phyloP scores from a whole-genome alignment of 495 filamentous ascomycete genomes.

The Lepidopterella palustris region DNA sequence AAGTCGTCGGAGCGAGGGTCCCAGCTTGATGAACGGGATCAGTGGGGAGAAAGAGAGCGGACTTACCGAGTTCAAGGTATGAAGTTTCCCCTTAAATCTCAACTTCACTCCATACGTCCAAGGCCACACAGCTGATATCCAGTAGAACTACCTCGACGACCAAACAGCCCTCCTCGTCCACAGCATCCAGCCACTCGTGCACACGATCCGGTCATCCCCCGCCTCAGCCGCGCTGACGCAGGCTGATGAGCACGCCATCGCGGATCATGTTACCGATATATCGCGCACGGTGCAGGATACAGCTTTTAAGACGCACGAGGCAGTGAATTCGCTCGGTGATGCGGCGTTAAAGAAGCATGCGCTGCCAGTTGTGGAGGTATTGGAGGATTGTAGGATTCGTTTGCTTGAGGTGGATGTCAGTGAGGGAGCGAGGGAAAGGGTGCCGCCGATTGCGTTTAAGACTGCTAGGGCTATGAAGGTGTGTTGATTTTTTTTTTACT shows the following conservation, averaged over 20 bases:
- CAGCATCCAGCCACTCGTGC: conserved; percentile 74
- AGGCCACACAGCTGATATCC: not conserved
- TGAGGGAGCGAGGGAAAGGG: conserved; percentile 59
- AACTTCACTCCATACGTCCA: not conserved
- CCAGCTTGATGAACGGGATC: conserved; percentile 35
- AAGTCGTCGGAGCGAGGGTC: conserved; percentile 23
- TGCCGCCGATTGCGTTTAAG: conserved; percentile 82
- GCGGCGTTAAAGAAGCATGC: conserved; percentile 47
- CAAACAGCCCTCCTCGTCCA: conserved; percentile 75
- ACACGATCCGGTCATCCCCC: conserved; percentile 69
- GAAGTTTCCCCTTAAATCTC: not conserved
- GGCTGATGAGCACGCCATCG: conserved; percentile 55
- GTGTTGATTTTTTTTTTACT: not conserved
- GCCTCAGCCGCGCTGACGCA: conserved; percentile 41
- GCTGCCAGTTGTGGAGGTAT: conserved; percentile 55
- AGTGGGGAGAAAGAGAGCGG: conserved; percentile 47
- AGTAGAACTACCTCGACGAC: conserved; percentile 74
- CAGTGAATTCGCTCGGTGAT: conserved; percentile 45
- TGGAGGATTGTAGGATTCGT: conserved; percentile 58
- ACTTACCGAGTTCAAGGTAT: conserved; percentile 67
- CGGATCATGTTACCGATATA: conserved; percentile 65
- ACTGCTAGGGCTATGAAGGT: conserved; percentile 69
- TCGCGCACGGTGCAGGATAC: conserved; percentile 63
- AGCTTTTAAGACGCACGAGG: conserved; percentile 55
- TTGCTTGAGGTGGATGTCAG: conserved; percentile 61